Percentiles rank a stretch among this genome's conserved stretches.
Conservation (phyloP, 1,284 basidiomycete species). For the Sanghuangporus weigelae region DNA sequence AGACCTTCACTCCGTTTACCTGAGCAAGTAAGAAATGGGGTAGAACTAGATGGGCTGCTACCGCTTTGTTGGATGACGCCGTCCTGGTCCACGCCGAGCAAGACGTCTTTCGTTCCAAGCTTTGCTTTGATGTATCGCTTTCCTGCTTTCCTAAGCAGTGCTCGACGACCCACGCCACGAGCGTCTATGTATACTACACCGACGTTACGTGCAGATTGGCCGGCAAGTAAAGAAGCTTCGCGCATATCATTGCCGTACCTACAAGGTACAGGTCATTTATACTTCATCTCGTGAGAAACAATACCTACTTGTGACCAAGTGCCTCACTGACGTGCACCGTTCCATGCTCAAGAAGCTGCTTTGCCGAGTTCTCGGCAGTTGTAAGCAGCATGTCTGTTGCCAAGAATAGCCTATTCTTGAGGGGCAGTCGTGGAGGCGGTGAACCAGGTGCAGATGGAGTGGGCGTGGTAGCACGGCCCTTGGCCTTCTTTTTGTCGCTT, state of each 20-base stretch:
- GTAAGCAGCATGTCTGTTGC: constrained; percentile 68
- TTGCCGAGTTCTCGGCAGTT: constrained; percentile 61
- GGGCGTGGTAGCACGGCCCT: constrained; percentile 20
- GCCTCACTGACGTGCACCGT: constrained; percentile 11
- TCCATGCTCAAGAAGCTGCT: constrained; percentile 47
- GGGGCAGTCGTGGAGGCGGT: constrained; percentile 29
- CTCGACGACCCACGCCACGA: constrained; percentile 36
- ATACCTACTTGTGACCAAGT: constrained; percentile 12
- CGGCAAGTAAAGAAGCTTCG: constrained; percentile 32
- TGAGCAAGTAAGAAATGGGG: not conserved
- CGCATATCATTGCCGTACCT: constrained; percentile 39
- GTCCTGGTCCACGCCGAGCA: constrained; percentile 10
- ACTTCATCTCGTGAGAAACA: not conserved
- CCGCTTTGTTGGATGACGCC: not conserved
- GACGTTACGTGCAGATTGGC: constrained; percentile 36
- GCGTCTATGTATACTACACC: constrained; percentile 43
- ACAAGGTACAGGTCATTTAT: not conserved
- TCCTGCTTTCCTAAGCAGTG: constrained; percentile 32
- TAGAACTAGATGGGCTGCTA: not conserved
- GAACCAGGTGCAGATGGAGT: not conserved
- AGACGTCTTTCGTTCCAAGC: constrained; percentile 20
- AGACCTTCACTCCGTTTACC: not conserved
- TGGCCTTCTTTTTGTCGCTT: constrained; percentile 21
- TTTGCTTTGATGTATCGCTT: constrained; percentile 24
- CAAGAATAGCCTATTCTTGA: constrained; percentile 14